A percentile compares a stretch with the other conserved stretches of the same genome.
Evolutionary conservation across 2,329 filamentous ascomycete genomes (phyloP).

Genomic region (Aschersonia sp.): DNA sequence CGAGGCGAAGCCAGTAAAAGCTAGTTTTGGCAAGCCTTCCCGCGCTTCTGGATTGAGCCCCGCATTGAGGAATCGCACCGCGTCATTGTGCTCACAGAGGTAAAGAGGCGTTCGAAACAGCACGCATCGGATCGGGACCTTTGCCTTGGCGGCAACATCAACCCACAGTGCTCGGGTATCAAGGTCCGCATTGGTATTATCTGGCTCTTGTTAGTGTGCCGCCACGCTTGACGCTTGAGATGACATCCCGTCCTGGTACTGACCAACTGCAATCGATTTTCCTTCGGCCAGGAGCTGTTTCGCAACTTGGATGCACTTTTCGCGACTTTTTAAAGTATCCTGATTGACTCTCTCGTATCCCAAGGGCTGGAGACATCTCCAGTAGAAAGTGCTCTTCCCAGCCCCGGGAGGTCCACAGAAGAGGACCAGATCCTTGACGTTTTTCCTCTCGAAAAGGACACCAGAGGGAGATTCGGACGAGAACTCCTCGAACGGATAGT

Average conservation of each 20-base stretch:
- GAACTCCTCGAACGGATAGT: slow-evolving; percentile 30
- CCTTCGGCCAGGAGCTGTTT: slow-evolving; percentile 48
- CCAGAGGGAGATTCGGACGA: slow-evolving; percentile 9
- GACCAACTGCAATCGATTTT: slow-evolving; percentile 64
- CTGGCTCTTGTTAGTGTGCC: slow-evolving; percentile 27
- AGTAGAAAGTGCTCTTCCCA: slow-evolving; percentile 87
- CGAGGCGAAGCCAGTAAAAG: slow-evolving; percentile 62
- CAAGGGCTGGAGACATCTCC: slow-evolving; percentile 59
- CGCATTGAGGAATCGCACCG: slow-evolving; percentile 56
- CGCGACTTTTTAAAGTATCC: slow-evolving; percentile 63
- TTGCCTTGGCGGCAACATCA: slow-evolving; percentile 52
- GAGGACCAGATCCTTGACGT: slow-evolving; percentile 60
- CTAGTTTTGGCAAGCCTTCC: slow-evolving; percentile 57
- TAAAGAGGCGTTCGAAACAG: slow-evolving; percentile 62
- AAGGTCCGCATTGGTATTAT: slow-evolving; percentile 87
- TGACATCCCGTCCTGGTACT: slow-evolving; percentile 14
- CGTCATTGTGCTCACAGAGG: slow-evolving; percentile 75
- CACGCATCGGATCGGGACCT: slow-evolving; percentile 69
- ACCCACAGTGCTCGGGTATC: slow-evolving; percentile 71
- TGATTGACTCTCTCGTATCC: slow-evolving; percentile 83
- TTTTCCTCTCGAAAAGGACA: slow-evolving; percentile 42
- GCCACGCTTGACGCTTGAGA: neutral
- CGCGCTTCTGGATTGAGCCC: slow-evolving; percentile 75
- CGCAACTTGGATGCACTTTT: slow-evolving; percentile 60
- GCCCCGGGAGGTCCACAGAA: slow-evolving; percentile 82